These are phyloP conservation scores for Globisporangium carolinianum DNA, from an alignment of 352 stramenopile species.

Conservation along the genomic window DNA sequence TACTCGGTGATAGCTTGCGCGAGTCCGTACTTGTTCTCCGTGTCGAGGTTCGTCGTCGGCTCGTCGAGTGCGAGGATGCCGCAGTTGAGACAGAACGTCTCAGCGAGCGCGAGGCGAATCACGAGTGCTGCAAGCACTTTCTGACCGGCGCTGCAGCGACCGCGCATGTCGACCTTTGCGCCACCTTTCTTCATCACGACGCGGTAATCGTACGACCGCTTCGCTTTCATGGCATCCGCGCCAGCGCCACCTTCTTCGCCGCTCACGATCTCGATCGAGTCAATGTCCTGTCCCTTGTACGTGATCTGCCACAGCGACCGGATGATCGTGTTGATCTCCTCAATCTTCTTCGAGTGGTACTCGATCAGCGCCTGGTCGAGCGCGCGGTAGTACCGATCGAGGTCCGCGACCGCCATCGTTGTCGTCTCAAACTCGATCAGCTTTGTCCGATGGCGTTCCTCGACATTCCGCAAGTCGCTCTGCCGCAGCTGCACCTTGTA, in stretches of 20 bases:
- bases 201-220: slow-evolving; percentile 97
- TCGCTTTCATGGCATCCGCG: slow-evolving; percentile 26
- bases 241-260: slow-evolving; percentile 78
- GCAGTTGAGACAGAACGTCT: slow-evolving; percentile 99
- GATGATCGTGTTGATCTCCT: slow-evolving; percentile 99
- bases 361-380: slow-evolving; percentile 94
- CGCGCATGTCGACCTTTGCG: slow-evolving; percentile 97
- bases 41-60: slow-evolving; percentile 97
- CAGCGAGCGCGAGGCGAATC: slow-evolving; percentile 96
- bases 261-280: slow-evolving; percentile 97
- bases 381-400: slow-evolving; percentile 96
- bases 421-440: slow-evolving; percentile 96
- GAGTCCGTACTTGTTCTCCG: slow-evolving; percentile 94
- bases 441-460: slow-evolving; percentile 91
- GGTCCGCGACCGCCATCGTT: slow-evolving; percentile 91
- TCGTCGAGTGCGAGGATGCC: slow-evolving; percentile 98
- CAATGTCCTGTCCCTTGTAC: slow-evolving; percentile 99
- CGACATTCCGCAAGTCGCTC: slow-evolving; percentile 89
- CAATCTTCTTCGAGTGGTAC: slow-evolving; percentile 98
- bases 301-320: slow-evolving; percentile 96
- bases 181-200: slow-evolving; percentile 98
- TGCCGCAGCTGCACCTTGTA: slow-evolving; percentile 48
- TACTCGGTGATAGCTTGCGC: slow-evolving; percentile 86
- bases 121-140: slow-evolving; percentile 94
- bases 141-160: slow-evolving; percentile 97